These are phyloP conservation scores for Stentor coeruleus DNA, from an alignment of 73 alveolate genomes.

Conservation along the genomic window DNA sequence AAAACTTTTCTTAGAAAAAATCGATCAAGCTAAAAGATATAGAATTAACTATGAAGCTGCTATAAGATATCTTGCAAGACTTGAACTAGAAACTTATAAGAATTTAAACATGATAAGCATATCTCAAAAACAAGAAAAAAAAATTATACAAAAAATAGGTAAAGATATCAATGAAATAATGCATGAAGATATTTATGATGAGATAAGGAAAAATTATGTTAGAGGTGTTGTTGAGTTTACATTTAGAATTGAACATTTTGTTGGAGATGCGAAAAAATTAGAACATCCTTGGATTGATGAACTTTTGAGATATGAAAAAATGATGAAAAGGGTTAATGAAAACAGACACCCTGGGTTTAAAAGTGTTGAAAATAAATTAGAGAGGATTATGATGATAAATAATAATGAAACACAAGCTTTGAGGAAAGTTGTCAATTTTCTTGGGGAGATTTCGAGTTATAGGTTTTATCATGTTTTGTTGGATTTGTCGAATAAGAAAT, in stretches of 20 bases:
- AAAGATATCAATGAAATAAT: neutral
- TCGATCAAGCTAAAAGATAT: neutral
- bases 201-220: slow-evolving; percentile 11
- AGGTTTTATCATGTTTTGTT: neutral
- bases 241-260: neutral
- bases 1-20: neutral
- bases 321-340: neutral
- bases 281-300: slow-evolving; percentile 14
- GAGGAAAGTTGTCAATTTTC: neutral
- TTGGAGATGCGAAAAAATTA: neutral
- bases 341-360: neutral
- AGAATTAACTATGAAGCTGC: slow-evolving; percentile 20
- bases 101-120: neutral
- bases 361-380: neutral
- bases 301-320: neutral
- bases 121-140: neutral
- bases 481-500: neutral
- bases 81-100: slow-evolving; percentile 1
- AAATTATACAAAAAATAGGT: neutral
- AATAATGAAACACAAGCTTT: neutral
- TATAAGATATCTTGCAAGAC: slow-evolving; percentile 9
- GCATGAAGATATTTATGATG: neutral
- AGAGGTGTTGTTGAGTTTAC: slow-evolving; percentile 21
- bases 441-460: neutral
- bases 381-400: neutral